phyloP scores from a whole-genome alignment of 2,329 filamentous ascomycete genomes.

The Mycosphaerella arachidis region DNA sequence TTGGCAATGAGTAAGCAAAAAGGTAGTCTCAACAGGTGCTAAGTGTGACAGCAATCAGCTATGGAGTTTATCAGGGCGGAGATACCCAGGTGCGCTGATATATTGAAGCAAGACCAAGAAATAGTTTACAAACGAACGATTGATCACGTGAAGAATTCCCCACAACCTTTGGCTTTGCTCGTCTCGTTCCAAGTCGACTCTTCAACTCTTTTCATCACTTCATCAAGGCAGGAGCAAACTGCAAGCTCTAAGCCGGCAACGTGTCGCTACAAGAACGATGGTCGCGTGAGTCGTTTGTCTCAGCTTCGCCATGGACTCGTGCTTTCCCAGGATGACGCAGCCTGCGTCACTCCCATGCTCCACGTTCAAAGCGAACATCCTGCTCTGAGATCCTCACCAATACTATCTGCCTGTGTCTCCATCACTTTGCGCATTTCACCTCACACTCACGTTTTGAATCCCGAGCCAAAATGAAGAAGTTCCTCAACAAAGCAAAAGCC shows the following conservation, averaged over 20 bases:
- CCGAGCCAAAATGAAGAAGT: conserved; percentile 33
- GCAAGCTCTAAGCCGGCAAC: background rate
- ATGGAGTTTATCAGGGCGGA: conserved; percentile 5
- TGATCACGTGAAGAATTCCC: background rate
- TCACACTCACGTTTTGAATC: background rate
- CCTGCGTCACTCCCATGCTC: background rate
- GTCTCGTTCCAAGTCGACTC: background rate
- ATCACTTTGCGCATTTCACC: background rate
- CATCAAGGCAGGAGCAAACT: background rate
- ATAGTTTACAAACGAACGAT: background rate
- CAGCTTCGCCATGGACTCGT: conserved; percentile 3
- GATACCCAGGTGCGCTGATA: conserved; percentile 1
- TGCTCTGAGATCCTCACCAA: conserved; percentile 18
- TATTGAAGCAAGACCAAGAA: background rate
- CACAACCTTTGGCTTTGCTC: background rate
- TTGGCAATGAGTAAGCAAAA: conserved; percentile 37
- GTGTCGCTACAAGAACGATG: background rate
- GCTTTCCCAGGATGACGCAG: background rate
- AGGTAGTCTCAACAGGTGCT: background rate
- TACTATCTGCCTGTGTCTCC: conserved; percentile 19
- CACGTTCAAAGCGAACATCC: conserved; percentile 5
- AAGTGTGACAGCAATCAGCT: conserved; percentile 3
- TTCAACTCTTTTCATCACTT: background rate
- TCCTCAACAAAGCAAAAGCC: conserved; percentile 37
- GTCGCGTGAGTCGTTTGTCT: conserved; percentile 2